phyloP scores from a whole-genome alignment of 306 rosid genomes.

The Fragaria nilgerrensis region DNA sequence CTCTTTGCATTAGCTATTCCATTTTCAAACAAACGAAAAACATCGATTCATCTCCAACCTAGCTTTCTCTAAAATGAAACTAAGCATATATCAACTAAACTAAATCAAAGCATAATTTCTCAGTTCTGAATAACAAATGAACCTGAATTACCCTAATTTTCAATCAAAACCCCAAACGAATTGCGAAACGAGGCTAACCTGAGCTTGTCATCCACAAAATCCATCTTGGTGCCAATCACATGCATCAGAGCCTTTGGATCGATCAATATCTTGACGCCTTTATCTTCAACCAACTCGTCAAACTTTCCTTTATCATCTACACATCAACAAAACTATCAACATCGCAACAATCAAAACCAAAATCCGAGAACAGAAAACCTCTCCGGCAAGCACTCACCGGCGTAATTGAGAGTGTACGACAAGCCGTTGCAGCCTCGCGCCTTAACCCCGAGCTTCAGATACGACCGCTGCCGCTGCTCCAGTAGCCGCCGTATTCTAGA shows the following conservation, averaged over 20 bases:
- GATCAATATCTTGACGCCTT: constrained; percentile 84
- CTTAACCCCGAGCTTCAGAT: constrained; percentile 82
- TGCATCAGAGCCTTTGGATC: constrained; percentile 99
- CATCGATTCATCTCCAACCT: background rate
- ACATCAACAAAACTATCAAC: constrained; percentile 13
- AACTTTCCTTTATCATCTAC: constrained; percentile 91
- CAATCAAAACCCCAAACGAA: background rate
- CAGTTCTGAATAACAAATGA: background rate
- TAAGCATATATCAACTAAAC: background rate
- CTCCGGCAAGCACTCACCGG: constrained; percentile 41
- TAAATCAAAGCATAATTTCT: too few relatives aligned
- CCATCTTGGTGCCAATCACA: constrained; percentile 95
- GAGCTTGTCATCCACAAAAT: constrained; percentile 89
- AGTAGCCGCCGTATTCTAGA: constrained; percentile 58
- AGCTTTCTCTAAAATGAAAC: background rate
- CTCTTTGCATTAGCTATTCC: background rate
- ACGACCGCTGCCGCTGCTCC: constrained; percentile 72
- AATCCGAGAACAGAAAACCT: background rate
- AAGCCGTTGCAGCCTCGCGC: constrained; percentile 96
- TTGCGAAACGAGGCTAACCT: constrained; percentile 33
- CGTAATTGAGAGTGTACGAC: constrained; percentile 83
- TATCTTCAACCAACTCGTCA: constrained; percentile 88
- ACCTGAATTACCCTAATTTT: background rate
- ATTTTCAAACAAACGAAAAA: too few relatives aligned
- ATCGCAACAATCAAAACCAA: background rate